Evolutionary conservation across 2,329 filamentous ascomycete species (phyloP), one percentile per base, ranked within the genome.

Genomic region (Alternaria triticina): DNA sequence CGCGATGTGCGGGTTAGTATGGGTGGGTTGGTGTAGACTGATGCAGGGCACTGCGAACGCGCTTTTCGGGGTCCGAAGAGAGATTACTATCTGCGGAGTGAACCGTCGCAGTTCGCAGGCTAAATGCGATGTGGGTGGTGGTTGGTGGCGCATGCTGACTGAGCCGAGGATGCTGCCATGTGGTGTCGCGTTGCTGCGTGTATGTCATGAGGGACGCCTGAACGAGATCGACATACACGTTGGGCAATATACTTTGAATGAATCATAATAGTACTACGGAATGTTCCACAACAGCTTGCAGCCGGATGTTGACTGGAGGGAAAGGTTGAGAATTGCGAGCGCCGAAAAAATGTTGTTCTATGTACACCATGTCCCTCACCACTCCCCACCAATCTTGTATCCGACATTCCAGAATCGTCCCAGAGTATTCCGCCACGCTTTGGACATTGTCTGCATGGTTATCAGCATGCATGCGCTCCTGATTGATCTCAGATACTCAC

Each of bases 381-480:
- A 85, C 72, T 88, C 86, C 12, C 86, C 86, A 11, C 87, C 86
- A 60, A 88, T 76, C 30, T 83, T 81, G 68, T 86, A 87, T 30
- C 80, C 80, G 54, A 87, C 74, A 62, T 84, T 79, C 70, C 85
- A 85, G 10, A 86, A 62, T 62, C 74, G 83, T 0, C 86, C 86
- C 3, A 82, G 78, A 0, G 86, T 87, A 6, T 74, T 75, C n/a
- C 82, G 75, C 86, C 86, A 88, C 1, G 84, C 59, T 45, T 83
- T 79, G 4, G 82, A 79, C 8, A 75, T 71, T 56, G 81, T 75
- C 80, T 83, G 57, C 25, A 51, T 23, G 49, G 13, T 59, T 28
- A 10, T 64, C 27, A 64, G 57, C 52, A 22, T 40, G 51, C 25
- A 44, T 40, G 13, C 51, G 23, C 33, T 20, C 22, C 45, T 2